These are phyloP conservation scores for Moelleriella libera DNA, from an alignment of 2,329 filamentous ascomycete genomes.

Conservation along the genomic window DNA sequence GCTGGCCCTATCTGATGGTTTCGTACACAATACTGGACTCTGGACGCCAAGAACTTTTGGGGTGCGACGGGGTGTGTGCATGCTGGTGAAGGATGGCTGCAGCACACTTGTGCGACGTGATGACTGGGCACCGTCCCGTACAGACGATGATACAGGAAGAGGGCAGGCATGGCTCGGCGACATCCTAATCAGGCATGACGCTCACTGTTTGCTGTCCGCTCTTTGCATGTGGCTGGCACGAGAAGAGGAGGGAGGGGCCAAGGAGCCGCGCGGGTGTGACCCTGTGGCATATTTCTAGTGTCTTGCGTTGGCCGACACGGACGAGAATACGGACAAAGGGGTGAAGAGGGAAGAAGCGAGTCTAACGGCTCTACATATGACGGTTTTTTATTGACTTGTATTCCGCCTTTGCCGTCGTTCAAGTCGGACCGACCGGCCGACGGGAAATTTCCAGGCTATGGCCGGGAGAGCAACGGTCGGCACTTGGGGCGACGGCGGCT, in stretches of 20 bases:
- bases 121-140: background rate
- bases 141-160: background rate
- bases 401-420: too few species aligned
- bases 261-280: background rate
- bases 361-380: too few species aligned
- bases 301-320: background rate
- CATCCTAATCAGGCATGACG: background rate
- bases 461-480: too few species aligned
- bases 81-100: background rate
- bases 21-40: background rate
- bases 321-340: background rate
- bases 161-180: background rate
- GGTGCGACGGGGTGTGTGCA: background rate
- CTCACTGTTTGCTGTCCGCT: background rate
- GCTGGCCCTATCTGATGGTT: background rate
- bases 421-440: too few species aligned
- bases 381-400: too few species aligned
- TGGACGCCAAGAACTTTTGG: background rate
- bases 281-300: background rate
- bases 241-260: background rate
- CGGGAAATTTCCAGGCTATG: too few species aligned
- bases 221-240: background rate
- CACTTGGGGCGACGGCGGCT: too few species aligned
- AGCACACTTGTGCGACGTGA: background rate
- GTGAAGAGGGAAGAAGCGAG: too few species aligned